Evolutionary conservation across 139 green algal species (phyloP).

Genomic region (Tetraselmis chui): DNA sequence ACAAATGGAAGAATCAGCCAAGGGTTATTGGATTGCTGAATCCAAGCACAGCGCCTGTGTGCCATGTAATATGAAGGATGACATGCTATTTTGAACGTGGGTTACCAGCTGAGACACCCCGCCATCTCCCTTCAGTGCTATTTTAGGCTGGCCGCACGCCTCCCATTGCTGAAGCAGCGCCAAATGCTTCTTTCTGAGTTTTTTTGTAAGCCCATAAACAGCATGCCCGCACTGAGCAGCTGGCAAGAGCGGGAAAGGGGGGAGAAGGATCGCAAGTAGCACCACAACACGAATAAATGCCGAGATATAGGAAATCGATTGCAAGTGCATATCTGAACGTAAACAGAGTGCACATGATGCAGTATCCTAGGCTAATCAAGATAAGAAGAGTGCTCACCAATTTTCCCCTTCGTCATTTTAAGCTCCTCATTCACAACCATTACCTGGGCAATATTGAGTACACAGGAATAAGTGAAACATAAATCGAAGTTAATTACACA

Average conservation of each 20-base stretch:
- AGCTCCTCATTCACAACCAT: neutral
- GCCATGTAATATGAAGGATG: too few species aligned
- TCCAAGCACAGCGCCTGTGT: too few species aligned
- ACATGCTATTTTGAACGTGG: too few species aligned
- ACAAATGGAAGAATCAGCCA: too few species aligned
- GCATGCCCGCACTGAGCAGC: neutral
- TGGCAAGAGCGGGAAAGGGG: neutral
- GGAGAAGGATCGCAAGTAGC: neutral
- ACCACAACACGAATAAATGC: neutral
- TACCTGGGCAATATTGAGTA: too few species aligned
- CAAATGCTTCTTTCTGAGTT: neutral
- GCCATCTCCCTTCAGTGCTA: neutral
- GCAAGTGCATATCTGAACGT: too few species aligned
- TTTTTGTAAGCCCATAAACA: neutral
- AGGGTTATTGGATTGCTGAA: too few species aligned
- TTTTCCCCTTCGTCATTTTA: neutral
- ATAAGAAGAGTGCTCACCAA: neutral
- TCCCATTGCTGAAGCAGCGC: neutral
- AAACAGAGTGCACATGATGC: too few species aligned
- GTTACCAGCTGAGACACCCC: neutral
- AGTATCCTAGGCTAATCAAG: too few species aligned
- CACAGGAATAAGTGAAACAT: too few species aligned
- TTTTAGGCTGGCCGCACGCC: neutral
- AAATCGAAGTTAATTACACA: too few species aligned
- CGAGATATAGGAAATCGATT: too few species aligned